Evolutionary conservation across 139 green algal species (phyloP), one percentile per base, ranked within the genome.

Genomic region (Chlorella sp.): DNA sequence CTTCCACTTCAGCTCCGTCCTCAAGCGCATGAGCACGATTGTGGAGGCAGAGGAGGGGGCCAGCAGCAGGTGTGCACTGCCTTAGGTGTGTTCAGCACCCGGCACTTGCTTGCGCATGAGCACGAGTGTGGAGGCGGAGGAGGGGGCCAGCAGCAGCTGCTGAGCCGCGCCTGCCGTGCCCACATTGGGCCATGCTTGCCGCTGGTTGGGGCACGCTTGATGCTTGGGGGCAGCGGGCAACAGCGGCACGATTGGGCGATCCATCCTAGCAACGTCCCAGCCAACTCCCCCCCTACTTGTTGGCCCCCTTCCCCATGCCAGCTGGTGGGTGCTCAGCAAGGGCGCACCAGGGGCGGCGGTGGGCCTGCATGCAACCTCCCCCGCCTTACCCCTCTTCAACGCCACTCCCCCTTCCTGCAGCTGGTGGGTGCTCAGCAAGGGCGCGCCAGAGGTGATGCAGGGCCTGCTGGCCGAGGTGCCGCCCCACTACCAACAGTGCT

Each of bases 11-110:
- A 94, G 87, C 62, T 96, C 93, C 28, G 88, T 92, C 36, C 92
- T 99, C 30, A 97, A 98, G 88, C 95, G 97, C 87, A 99, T 99
- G 97, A 84, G 91, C 20, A 91, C 90, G 2, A 72, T 98, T 1
- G 92, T 96, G 30, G 80, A 85, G n/a, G 76, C 94, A 1, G 87
- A 91, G 41, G 58, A 46, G 20, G 76, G 69, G 20, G 73, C 48
- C 41, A 36, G 38, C 64, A 60, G 60, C 34, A 32, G 28, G 34
- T 72, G 54, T 7, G 46, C n/a, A n/a, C n/a, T n/a, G n/a, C n/a
- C n/a, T n/a, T n/a, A n/a, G n/a, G n/a, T n/a, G n/a, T n/a, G n/a
- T n/a, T n/a, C n/a, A n/a, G n/a, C n/a, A n/a, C n/a, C n/a, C n/a
- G n/a, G n/a, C n/a, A n/a, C n/a, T n/a, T n/a, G n/a, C n/a, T n/a